Base-by-base conservation (phyloP, 164 flowering plant species). In the Aristolochia californica region DNA sequence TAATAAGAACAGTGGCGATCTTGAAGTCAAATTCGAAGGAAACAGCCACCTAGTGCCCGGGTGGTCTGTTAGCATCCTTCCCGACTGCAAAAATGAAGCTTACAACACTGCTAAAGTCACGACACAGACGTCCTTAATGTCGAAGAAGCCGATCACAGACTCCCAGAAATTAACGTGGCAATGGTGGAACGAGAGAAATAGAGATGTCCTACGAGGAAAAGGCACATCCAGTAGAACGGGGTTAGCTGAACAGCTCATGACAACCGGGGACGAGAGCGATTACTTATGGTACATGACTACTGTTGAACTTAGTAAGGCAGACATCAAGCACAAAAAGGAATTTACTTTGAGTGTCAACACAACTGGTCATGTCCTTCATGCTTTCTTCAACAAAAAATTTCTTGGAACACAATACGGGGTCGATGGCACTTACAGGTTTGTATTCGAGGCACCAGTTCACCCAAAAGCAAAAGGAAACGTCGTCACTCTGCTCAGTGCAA, bases 241-340 rank as follows among this genome's bases (percentile, higher is more conserved):
- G 5, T 68, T 89, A 16, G 2, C 82, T 20, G 97, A 87, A 27
- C 95, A 89, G 24, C 83, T 81, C 55, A 66, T 47, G 0, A 61
- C 60, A 0, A 51, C 74, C 2, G 70, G 65, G 43, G 93, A 83
- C 61, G 28, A 43, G 0, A 79, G 82, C 66, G 95, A 90, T 52
- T 90, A 90, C 63, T 47, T 90, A 21, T 88, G 91, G 91, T 88
- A 85, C 73, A 83, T 78, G 79, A 82, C 91, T 14, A 80, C 72
- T 89, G 10, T 87, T 69, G 53, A 38, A 3, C 5, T 18, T 8
- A 48, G 21, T 15, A 45, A 45, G 18, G 17, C 12, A 0, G n/a
- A 9, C 20, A 48, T n/a, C 51, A 18, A 48, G 51, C 51, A 48
- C 51, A 22, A 22, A 4, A 48, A 22, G 51, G 12, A 80, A 11